Evolutionary conservation across 177 flowering plant species (phyloP).

Genomic region (Vitis hybrid): DNA sequence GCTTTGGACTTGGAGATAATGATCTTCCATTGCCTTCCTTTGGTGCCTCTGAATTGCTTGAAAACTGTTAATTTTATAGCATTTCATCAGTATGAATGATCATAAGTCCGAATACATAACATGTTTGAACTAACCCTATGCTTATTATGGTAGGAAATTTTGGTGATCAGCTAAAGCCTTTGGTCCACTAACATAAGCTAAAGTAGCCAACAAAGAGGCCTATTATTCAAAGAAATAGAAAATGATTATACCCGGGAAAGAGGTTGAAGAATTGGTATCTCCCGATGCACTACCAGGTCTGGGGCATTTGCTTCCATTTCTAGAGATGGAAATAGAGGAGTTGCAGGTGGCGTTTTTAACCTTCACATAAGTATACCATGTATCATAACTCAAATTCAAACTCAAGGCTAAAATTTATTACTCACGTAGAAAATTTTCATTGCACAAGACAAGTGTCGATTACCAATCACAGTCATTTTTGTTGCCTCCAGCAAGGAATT

Average conservation of each 20-base stretch:
- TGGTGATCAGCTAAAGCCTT: too few relatives aligned
- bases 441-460: background rate
- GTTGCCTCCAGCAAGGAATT: constrained; percentile 31
- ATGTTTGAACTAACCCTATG: too few relatives aligned
- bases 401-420: too few relatives aligned
- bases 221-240: background rate
- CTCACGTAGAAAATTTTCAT: background rate
- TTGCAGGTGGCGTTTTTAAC: constrained; percentile 77
- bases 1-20: constrained; percentile 19
- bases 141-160: too few relatives aligned
- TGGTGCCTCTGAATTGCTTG: constrained; percentile 28
- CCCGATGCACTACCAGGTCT: constrained; percentile 37
- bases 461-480: constrained; percentile 69
- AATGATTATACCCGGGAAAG: constrained; percentile 27
- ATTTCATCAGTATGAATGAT: background rate
- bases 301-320: constrained; percentile 62
- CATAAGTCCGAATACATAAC: too few relatives aligned
- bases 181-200: too few relatives aligned
- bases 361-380: constrained; percentile 13
- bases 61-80: constrained; percentile 28
- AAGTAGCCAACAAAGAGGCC: background rate
- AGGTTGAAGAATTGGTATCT: constrained; percentile 51
- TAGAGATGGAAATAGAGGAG: constrained; percentile 69
- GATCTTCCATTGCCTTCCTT: constrained; percentile 14
- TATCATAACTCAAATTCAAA: background rate